Evolutionary conservation across 2,329 filamentous ascomycete species (phyloP), one percentile per base, ranked within the genome.

Genomic region (Calonectria leucothoes): DNA sequence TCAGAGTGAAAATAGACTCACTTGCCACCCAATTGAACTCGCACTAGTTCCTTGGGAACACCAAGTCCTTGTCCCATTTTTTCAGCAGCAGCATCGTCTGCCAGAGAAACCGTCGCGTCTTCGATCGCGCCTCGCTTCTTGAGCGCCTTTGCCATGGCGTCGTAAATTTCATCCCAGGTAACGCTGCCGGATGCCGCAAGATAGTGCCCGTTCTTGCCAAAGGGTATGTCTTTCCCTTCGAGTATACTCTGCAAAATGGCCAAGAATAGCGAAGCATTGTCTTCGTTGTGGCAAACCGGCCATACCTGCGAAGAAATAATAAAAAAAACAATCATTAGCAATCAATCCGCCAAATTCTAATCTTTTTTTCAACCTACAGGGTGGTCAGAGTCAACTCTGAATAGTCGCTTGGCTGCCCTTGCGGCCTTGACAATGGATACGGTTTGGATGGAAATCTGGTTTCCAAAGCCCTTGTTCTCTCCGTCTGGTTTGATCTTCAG

Each of bases 271-370:
- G 77, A 78, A 0, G 86, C 83, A 39, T 85, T 91, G 70, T 91
- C 89, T 0, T 77, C 12, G 5, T 91, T 77, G 69, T 91, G 88
- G 70, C 86, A 89, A 7, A 91, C 89, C 0, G 89, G 89, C 89
- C 89, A 91, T 1, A 80, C 82, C 85, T 88, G 12, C 48, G 35
- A 4, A n/a, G 4, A n/a, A 45, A n/a, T n/a, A 45, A 12, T 23
- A 45, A 42, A 42, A 42, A 37, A 27, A 29, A 3, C 11, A 8
- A 12, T 39, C 2, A 51, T 66, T 23, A 37, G 25, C 42, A 10
- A 39, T 33, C 12, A 4, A 14, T 27, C 5, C 2, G 17, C 8
- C 2, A 5, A 20, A 11, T 25, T 2, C 5, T 10, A 37, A 6
- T 12, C n/a, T 4, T 17, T 27, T 4, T 17, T 27, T 11, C 2